Percentiles rank a stretch among this genome's conserved stretches.
These are phyloP conservation scores for Hericium erinaceus DNA, from an alignment of 768 basidiomycete species.

Conservation along the genomic window DNA sequence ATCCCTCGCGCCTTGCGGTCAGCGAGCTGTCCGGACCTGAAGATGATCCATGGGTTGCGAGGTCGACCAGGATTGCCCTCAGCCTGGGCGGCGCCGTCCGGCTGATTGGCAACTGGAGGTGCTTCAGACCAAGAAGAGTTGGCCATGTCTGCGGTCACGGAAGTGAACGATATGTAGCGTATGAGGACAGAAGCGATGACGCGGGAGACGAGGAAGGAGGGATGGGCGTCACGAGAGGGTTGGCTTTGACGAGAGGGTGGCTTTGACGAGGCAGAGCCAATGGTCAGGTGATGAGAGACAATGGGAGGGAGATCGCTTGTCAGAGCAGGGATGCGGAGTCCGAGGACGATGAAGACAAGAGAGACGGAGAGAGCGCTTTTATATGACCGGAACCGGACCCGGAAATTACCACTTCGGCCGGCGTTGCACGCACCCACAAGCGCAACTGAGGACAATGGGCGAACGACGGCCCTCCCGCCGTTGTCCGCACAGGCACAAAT, in stretches of 20 bases:
- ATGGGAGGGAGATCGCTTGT: conserved; percentile 4
- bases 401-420: background rate
- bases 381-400: background rate
- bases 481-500: conserved; percentile 3
- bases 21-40: conserved; percentile 34
- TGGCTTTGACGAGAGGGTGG: background rate
- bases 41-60: conserved; percentile 43
- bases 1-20: conserved; percentile 19
- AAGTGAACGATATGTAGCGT: background rate
- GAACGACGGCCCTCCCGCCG: too few species aligned
- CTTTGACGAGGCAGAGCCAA: background rate
- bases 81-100: background rate
- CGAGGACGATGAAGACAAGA: background rate
- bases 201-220: background rate
- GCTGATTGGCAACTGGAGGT: background rate
- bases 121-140: background rate
- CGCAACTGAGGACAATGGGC: too few species aligned
- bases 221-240: background rate
- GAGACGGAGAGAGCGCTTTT: background rate
- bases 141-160: background rate
- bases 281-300: background rate
- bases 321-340: background rate
- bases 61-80: conserved; percentile 25
- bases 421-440: too few species aligned
- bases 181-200: too few species aligned